phyloP scores from a whole-genome alignment of 2,329 filamentous ascomycete species.

The Diplodia scrobiculata region DNA sequence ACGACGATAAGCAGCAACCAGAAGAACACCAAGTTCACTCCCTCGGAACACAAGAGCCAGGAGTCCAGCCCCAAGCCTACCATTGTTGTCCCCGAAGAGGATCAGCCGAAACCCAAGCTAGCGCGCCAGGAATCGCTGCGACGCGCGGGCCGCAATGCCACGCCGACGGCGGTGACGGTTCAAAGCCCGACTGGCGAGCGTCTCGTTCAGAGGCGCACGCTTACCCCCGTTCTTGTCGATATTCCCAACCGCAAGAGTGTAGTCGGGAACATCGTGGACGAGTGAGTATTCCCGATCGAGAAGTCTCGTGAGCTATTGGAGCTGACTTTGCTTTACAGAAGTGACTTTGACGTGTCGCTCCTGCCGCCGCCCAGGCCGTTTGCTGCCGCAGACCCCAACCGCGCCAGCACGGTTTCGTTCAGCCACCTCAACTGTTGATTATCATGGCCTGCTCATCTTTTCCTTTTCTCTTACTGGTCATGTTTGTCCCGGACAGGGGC shows the following conservation, averaged over 20 bases:
- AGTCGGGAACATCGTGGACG: conserved; percentile 23
- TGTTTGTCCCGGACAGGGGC: not conserved
- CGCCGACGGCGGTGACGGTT: not conserved
- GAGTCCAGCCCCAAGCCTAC: not conserved
- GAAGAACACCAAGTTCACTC: not conserved
- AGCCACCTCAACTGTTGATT: conserved; percentile 24
- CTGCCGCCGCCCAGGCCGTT: conserved; percentile 3
- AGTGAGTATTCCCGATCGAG: not conserved
- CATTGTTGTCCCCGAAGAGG: conserved; percentile 10
- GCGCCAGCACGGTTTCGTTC: conserved; percentile 20
- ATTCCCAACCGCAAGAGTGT: conserved; percentile 25
- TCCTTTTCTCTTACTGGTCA: not conserved
- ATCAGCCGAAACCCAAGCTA: conserved; percentile 18
- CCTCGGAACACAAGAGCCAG: not conserved
- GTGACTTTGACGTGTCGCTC: conserved; percentile 4
- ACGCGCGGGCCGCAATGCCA: not conserved
- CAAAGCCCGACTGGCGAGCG: conserved; percentile 25
- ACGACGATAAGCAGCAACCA: conserved; percentile 26
- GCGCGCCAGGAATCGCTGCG: conserved; percentile 18
- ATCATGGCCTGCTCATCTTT: not conserved
- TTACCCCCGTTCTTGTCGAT: conserved; percentile 22
- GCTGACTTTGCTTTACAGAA: not conserved
- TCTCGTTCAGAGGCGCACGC: conserved; percentile 21
- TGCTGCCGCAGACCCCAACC: conserved; percentile 7
- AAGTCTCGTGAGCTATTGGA: not conserved